Base-by-base conservation (phyloP, 2,329 filamentous ascomycete species). In the Fusarium caatingaense region DNA sequence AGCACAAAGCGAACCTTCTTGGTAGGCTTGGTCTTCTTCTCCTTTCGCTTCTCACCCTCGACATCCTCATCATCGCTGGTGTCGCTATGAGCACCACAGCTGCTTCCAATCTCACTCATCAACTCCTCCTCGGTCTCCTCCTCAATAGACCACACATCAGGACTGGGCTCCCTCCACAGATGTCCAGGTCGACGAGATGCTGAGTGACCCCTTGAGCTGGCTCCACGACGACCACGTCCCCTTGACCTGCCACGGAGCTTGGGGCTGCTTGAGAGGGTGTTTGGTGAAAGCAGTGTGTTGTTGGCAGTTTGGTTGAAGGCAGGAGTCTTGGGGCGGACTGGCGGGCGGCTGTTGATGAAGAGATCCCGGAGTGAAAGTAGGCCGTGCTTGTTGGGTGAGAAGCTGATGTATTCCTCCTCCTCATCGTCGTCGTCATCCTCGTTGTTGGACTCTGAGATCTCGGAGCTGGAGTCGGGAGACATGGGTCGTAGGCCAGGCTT, bases 141-240 rank as follows among this genome's bases (percentile, higher is more conserved):
- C 76, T 87, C 84, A 59, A 89, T 89, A 30, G 85, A 85, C 83
- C 86, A 89, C 6, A 89, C 87, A 56, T 88, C 86, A 0, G 86
- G 86, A 72, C 86, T 88, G 9, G 87, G 87, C 77, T 87, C 83
- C 40, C 86, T 80, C 87, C 87, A 89, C 2, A 87, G 72, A 49
- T 80, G 79, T 20, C 76, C 72, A 11, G 84, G 83, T 45, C 82
- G 80, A 64, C 73, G 80, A 34, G 76, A 78, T 50, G 73, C 71
- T 27, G 78, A 76, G 44, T 73, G 62, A 57, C 73, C 78, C 15
- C 75, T 63, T 37, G 76, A 45, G 15, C 56, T 62, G 69, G 76
- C 71, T 21, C 73, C 71, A 21, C 74, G 71, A 5, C 78, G 72
- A 45, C 76, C 78, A 49, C 79, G 76, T 41, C 72, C 68, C 30